Base-by-base conservation (phyloP, 257 asterid genomes). In the Penstemon davidsonii region DNA sequence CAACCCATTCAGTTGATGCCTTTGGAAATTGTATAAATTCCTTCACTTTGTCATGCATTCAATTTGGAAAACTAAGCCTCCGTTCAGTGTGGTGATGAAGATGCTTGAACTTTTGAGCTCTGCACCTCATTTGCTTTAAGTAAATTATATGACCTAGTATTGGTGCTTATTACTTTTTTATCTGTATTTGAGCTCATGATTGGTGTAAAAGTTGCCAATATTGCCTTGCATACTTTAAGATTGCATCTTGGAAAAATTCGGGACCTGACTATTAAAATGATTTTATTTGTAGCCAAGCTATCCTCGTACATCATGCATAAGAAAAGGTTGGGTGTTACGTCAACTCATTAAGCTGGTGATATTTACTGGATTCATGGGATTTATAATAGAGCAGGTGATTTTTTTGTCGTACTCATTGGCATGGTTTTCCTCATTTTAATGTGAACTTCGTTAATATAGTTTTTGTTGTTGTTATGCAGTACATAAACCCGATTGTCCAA, bases 301-400 rank as follows among this genome's bases (percentile, higher is more conserved):
- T 80, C 98, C 98, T 18, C 95, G 85, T 66, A 78, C 93, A 68
- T 58, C 92, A 59, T 80, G 75, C 82, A 83, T 89, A 70, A 88
- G 98, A 41, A 89, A 86, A 83, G 87, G 98, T 71, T 92, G 98
- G 97, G 96, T 92, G 68, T 81, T 78, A 10, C 92, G 97, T 12
- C 97, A 89, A 76, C 81, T 89, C 73, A 78, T 89, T 76, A 89
- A 89, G 83, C 80, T 89, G 75, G 81, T 87, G 18, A 83, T 89
- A 74, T 92, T 92, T 82, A 82, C 93, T 62, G 98, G 97, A 65
- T 68, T 92, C 8, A 84, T 84, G 96, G 96, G 91, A 72, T 89
- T 92, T 69, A 92, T 92, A 3, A 60, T 90, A 60, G 98, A 92
- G 67, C 98, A 92, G 92, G 96, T 92, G 62, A 76, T 59, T 59